A percentile compares a stretch with the other conserved stretches of the same genome.
Conservation (phyloP, 2,329 filamentous ascomycete genomes). For the Davidsoniella virescens region DNA sequence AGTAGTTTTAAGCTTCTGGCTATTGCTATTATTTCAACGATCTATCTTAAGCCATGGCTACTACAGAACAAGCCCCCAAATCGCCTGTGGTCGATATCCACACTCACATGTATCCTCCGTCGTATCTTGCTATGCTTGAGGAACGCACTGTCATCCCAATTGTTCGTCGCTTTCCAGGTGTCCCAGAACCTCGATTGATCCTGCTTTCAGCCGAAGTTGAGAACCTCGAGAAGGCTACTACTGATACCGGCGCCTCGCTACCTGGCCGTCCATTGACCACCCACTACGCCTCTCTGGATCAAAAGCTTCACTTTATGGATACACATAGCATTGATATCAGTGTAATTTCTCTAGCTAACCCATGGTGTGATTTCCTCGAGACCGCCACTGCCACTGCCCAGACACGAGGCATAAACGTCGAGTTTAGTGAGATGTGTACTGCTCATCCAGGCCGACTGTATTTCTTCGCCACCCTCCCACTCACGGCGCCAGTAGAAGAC, state of each 20-base stretch:
- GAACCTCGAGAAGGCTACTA: constrained; percentile 28
- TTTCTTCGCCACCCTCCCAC: constrained; percentile 68
- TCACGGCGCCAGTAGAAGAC: constrained; percentile 47
- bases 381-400: constrained; percentile 38
- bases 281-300: constrained; percentile 63
- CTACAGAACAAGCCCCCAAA: constrained; percentile 15
- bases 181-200: constrained; percentile 45
- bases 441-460: constrained; percentile 52
- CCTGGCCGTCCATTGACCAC: constrained; percentile 69
- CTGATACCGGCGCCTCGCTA: constrained; percentile 26
- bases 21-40: not conserved
- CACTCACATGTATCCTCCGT: constrained; percentile 53
- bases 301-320: constrained; percentile 82
- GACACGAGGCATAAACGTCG: constrained; percentile 49
- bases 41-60: constrained; percentile 19
- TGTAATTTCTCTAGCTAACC: constrained; percentile 79
- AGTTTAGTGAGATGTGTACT: constrained; percentile 57
- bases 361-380: constrained; percentile 76
- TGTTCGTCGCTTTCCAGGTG: constrained; percentile 46
- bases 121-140: constrained; percentile 44
- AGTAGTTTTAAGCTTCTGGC: not conserved
- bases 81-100: constrained; percentile 45
- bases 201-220: constrained; percentile 39
- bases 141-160: constrained; percentile 49
- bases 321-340: constrained; percentile 66